Conservation (phyloP, 768 basidiomycete genomes). For the Termitomyces sp. region DNA sequence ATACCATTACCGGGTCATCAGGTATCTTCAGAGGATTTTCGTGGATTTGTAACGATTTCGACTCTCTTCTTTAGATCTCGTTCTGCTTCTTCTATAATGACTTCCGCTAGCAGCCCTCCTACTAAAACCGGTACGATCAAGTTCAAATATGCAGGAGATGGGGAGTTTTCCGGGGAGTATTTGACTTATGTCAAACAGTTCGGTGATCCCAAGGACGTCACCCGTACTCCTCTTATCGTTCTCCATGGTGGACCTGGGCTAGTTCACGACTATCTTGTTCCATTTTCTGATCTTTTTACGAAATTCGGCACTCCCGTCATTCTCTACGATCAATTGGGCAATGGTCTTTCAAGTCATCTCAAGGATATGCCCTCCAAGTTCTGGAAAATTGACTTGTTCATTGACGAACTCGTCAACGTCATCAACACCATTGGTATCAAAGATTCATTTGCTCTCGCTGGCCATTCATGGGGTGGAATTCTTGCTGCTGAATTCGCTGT, state of each 20-base stretch:
- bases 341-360: slow-evolving; percentile 46
- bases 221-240: slow-evolving; percentile 27
- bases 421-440: slow-evolving; percentile 35
- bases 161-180: neutral
- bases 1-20: neutral
- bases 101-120: neutral
- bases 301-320: slow-evolving; percentile 37
- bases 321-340: slow-evolving; percentile 54
- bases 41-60: neutral
- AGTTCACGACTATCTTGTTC: slow-evolving; percentile 37
- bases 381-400: slow-evolving; percentile 47
- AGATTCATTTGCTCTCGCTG: slow-evolving; percentile 38
- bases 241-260: slow-evolving; percentile 47
- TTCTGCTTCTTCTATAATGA: neutral
- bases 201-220: slow-evolving; percentile 4
- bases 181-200: slow-evolving; percentile 12
- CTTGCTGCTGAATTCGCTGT: slow-evolving; percentile 37
- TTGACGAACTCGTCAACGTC: slow-evolving; percentile 49
- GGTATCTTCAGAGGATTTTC: neutral
- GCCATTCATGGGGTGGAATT: slow-evolving; percentile 57
- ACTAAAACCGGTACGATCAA: slow-evolving; percentile 2
- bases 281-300: slow-evolving; percentile 32
- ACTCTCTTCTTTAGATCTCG: neutral
- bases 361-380: slow-evolving; percentile 39
- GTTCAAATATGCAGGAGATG: slow-evolving; percentile 9